A percentile compares a stretch with the other conserved stretches of the same genome.
Conservation (phyloP, 2,329 filamentous ascomycete genomes). For the Coleophoma cylindrospora region DNA sequence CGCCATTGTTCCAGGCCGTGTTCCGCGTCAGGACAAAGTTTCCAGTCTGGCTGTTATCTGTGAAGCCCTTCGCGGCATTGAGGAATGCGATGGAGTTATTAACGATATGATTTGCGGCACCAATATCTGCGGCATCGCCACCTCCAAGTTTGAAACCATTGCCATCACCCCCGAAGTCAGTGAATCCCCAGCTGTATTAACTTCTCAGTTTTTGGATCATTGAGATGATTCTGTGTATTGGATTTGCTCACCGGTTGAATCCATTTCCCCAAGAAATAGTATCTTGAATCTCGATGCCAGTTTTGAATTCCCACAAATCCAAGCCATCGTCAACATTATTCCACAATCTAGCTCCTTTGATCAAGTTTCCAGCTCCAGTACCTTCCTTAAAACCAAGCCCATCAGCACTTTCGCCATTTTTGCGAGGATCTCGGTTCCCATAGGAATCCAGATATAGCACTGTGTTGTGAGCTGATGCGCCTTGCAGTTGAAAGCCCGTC, state of each 20-base stretch:
- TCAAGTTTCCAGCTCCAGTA: slow-evolving; percentile 37
- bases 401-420: slow-evolving; percentile 46
- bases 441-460: slow-evolving; percentile 39
- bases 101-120: slow-evolving; percentile 36
- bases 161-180: slow-evolving; percentile 37
- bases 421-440: slow-evolving; percentile 39
- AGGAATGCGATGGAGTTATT: slow-evolving; percentile 39
- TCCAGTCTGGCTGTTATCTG: slow-evolving; percentile 39
- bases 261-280: slow-evolving; percentile 41
- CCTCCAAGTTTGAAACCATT: slow-evolving; percentile 43
- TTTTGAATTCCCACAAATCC: slow-evolving; percentile 37
- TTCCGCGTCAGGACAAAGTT: slow-evolving; percentile 34
- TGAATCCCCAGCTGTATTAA: slow-evolving; percentile 32
- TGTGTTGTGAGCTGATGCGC: slow-evolving; percentile 30
- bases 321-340: slow-evolving; percentile 46
- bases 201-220: too few relatives aligned
- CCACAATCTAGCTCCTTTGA: slow-evolving; percentile 41
- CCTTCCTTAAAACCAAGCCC: slow-evolving; percentile 44
- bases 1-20: slow-evolving; percentile 41
- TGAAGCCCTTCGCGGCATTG: slow-evolving; percentile 40
- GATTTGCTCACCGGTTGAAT: slow-evolving; percentile 24
- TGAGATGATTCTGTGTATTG: too few relatives aligned
- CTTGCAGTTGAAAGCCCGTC: slow-evolving; percentile 32
- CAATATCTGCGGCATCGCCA: slow-evolving; percentile 26
- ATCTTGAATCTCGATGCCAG: slow-evolving; percentile 36